Evolutionary conservation across 768 basidiomycete genomes (phyloP).

Genomic region (Mycena crocata): DNA sequence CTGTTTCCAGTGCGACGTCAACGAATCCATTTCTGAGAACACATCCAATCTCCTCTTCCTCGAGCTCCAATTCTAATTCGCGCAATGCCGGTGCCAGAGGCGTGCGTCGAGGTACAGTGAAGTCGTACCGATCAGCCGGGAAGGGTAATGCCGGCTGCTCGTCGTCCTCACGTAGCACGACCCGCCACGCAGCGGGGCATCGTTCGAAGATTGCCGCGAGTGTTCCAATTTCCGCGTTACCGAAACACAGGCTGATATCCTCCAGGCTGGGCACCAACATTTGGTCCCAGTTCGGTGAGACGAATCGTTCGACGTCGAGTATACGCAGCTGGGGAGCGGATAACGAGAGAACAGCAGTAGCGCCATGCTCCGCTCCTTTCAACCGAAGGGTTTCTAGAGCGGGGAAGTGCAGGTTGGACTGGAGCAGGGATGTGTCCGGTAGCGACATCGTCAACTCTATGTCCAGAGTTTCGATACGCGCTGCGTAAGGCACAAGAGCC

Average conservation of each 20-base stretch:
- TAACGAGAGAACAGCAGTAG: background rate
- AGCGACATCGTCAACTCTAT: background rate
- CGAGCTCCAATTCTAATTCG: background rate
- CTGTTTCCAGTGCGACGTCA: background rate
- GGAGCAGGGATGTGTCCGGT: background rate
- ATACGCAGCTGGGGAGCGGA: slow-evolving; percentile 2
- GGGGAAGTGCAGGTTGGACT: slow-evolving; percentile 1
- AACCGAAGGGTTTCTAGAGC: background rate
- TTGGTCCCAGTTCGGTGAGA: background rate
- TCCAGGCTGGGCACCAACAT: background rate
- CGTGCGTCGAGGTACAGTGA: background rate
- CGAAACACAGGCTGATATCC: background rate
- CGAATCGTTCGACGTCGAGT: background rate
- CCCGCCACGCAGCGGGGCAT: slow-evolving; percentile 5
- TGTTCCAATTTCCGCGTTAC: background rate
- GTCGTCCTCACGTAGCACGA: background rate
- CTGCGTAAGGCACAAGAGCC: background rate
- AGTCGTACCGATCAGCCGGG: background rate
- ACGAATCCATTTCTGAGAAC: slow-evolving; percentile 5
- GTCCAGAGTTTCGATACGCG: slow-evolving; percentile 8
- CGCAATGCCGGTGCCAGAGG: slow-evolving; percentile 2
- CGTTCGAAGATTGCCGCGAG: background rate
- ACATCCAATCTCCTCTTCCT: background rate
- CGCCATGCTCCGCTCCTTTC: background rate
- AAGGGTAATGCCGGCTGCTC: background rate